A percentile compares a stretch with the other conserved stretches of the same genome.
Conservation (phyloP, 306 rosid species). For the Cucurbita ficifolia region DNA sequence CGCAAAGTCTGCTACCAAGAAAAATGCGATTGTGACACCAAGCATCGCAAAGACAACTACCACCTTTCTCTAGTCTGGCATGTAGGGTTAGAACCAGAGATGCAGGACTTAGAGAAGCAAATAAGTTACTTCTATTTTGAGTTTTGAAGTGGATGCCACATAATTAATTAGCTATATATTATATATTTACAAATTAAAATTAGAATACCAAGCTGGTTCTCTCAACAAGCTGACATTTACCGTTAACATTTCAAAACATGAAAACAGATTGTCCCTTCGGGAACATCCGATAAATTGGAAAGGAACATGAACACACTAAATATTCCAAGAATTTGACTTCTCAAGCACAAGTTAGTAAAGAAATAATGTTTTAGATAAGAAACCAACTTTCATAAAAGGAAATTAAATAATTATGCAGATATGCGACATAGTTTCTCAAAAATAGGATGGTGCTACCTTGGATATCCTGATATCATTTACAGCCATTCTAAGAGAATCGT, state of each 20-base stretch:
- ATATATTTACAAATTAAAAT: neutral
- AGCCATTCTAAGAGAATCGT: conserved; percentile 80
- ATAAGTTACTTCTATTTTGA: neutral
- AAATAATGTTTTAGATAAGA: neutral
- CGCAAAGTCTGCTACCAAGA: too few relatives aligned
- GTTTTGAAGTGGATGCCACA: neutral
- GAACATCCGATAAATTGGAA: too few relatives aligned
- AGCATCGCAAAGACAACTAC: neutral
- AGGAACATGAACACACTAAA: neutral
- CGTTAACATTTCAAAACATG: neutral
- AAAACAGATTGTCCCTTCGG: too few relatives aligned
- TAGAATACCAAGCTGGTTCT: neutral
- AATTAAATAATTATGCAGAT: neutral
- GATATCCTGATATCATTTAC: conserved; percentile 64
- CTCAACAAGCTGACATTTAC: neutral
- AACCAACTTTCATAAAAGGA: neutral
- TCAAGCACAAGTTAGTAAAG: neutral
- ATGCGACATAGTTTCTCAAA: neutral
- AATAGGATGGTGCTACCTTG: conserved; percentile 23
- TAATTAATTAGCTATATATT: neutral
- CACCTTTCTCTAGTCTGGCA: neutral
- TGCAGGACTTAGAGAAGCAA: neutral
- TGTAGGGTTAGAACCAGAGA: neutral
- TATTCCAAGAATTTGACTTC: neutral
- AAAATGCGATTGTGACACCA: too few relatives aligned